Conservation (phyloP, 2,329 filamentous ascomycete genomes). For the Leptographium lundbergii region DNA sequence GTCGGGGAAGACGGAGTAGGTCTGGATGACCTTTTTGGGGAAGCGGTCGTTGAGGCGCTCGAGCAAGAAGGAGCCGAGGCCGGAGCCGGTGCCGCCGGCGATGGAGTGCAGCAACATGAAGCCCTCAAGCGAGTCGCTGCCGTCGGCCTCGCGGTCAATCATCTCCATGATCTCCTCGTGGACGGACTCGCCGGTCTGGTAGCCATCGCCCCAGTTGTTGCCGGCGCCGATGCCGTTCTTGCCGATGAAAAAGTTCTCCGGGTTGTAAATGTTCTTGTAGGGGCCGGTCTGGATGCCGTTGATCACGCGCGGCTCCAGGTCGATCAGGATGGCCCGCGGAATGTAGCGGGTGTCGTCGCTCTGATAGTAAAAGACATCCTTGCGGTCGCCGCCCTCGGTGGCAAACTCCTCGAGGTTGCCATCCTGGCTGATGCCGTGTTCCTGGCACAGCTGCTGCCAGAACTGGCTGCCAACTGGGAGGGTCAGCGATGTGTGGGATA, state of each 20-base stretch:
- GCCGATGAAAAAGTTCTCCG: slow-evolving; percentile 95
- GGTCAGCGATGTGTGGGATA: slow-evolving; percentile 11
- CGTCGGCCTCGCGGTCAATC: slow-evolving; percentile 97
- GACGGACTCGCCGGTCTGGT: slow-evolving; percentile 80
- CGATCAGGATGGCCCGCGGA: slow-evolving; percentile 85
- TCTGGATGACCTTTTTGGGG: slow-evolving; percentile 98
- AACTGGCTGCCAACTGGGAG: slow-evolving; percentile 83
- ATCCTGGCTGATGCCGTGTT: slow-evolving; percentile 95
- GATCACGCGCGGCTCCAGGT: slow-evolving; percentile 86
- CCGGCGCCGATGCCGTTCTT: slow-evolving; percentile 88
- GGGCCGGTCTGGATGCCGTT: slow-evolving; percentile 85
- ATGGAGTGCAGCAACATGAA: slow-evolving; percentile 99
- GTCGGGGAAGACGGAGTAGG: slow-evolving; percentile 96
- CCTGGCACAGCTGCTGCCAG: slow-evolving; percentile 96
- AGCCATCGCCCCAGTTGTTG: slow-evolving; percentile 97
- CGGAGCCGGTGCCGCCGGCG: slow-evolving; percentile 89
- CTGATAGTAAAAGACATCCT: slow-evolving; percentile 99
- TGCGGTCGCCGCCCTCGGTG: slow-evolving; percentile 92
- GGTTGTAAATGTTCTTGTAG: slow-evolving; percentile 98
- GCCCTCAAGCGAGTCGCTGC: slow-evolving; percentile 93
- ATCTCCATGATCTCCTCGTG: slow-evolving; percentile 98
- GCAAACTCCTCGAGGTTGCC: slow-evolving; percentile 97
- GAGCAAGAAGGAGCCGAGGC: slow-evolving; percentile 87
- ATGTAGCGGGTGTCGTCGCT: slow-evolving; percentile 99
- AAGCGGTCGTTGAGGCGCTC: slow-evolving; percentile 95